Conservation (phyloP, 2,329 filamentous ascomycete species). For the Cyanodermella asteris region DNA sequence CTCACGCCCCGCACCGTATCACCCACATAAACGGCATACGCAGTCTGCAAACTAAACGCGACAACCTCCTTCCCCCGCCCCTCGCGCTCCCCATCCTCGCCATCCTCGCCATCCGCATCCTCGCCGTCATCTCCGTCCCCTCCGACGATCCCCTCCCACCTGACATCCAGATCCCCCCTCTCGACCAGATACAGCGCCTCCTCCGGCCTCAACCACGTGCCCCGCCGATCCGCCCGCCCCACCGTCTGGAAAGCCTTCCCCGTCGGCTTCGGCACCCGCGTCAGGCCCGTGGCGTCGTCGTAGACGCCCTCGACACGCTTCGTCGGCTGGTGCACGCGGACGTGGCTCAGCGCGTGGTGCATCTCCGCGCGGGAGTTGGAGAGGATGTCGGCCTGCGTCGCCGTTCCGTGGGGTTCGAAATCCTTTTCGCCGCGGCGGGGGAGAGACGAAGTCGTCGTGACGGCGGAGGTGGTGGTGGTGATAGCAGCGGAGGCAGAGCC, state of each 20-base stretch:
- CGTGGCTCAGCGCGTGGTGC: conserved; percentile 64
- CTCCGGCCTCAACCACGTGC: conserved; percentile 70
- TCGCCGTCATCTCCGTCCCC: conserved; percentile 16
- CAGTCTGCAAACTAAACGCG: conserved; percentile 79
- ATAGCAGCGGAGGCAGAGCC: neutral
- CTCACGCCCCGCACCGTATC: conserved; percentile 36
- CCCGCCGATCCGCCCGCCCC: conserved; percentile 43
- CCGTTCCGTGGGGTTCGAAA: conserved; percentile 81
- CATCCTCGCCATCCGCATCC: conserved; percentile 12
- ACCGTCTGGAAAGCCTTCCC: conserved; percentile 56
- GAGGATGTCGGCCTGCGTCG: conserved; percentile 54
- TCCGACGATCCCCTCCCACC: conserved; percentile 40
- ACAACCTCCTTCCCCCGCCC: conserved; percentile 25
- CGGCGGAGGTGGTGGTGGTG: conserved; percentile 4
- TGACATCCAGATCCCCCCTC: conserved; percentile 64
- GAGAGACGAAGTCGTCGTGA: conserved; percentile 25
- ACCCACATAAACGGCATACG: conserved; percentile 68
- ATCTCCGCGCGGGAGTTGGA: conserved; percentile 68
- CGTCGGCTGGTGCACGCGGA: conserved; percentile 49
- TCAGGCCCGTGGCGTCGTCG: conserved; percentile 33
- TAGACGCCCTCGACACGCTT: conserved; percentile 50
- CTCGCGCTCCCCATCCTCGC: conserved; percentile 8
- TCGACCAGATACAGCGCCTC: conserved; percentile 81
- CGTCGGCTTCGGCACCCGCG: conserved; percentile 29
- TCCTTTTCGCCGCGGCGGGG: conserved; percentile 92